Evolutionary conservation across 495 filamentous ascomycete genomes (phyloP).

Genomic region (Cercophora samala): DNA sequence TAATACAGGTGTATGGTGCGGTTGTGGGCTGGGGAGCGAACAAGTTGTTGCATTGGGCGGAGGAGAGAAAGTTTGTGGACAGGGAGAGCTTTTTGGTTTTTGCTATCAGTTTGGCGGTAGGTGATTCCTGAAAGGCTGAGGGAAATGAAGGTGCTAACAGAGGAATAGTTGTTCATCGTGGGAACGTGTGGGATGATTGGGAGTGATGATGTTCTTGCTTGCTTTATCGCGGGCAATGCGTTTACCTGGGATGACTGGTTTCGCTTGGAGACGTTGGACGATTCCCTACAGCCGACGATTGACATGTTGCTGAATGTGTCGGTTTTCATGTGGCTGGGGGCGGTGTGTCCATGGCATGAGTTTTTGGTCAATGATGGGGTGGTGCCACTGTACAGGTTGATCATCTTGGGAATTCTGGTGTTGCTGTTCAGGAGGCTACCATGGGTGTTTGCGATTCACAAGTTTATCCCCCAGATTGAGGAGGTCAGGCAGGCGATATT

Average conservation of each 20-base stretch:
- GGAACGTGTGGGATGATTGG: constrained; percentile 88
- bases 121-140: not conserved
- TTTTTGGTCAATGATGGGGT: constrained; percentile 62
- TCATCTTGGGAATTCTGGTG: constrained; percentile 77
- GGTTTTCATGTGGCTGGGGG: constrained; percentile 90
- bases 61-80: constrained; percentile 79
- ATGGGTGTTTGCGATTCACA: constrained; percentile 68
- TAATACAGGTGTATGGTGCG: constrained; percentile 60
- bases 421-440: constrained; percentile 77
- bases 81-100: constrained; percentile 86
- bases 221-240: constrained; percentile 88
- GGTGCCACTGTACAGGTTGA: constrained; percentile 72
- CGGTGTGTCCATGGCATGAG: constrained; percentile 75
- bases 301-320: constrained; percentile 76
- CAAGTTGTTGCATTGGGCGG: constrained; percentile 78
- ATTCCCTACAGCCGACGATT: constrained; percentile 85
- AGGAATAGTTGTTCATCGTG: constrained; percentile 62
- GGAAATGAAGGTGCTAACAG: not conserved
- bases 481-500: constrained; percentile 70
- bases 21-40: constrained; percentile 77
- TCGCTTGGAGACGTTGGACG: constrained; percentile 80
- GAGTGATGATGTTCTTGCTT: constrained; percentile 87
- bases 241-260: constrained; percentile 96
- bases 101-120: constrained; percentile 40
- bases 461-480: constrained; percentile 76